phyloP scores from a whole-genome alignment of 805 yeast species.

The Danielia reshetovae region DNA sequence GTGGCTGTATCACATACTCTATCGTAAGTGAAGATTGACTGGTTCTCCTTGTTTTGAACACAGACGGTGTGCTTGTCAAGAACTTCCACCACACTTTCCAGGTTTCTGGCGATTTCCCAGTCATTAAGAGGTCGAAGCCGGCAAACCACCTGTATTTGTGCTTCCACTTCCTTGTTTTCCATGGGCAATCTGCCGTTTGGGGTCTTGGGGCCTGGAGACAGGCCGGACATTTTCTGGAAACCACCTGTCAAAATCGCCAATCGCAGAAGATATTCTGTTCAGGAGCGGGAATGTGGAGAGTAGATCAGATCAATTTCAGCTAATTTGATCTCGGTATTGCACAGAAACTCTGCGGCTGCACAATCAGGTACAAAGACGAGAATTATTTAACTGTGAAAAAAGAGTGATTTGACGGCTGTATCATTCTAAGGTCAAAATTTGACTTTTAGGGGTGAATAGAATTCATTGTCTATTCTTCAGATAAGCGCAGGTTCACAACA shows the following conservation, averaged over 20 bases:
- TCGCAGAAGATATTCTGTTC: no score
- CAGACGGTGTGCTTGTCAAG: slow-evolving; percentile 24
- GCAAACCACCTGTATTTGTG: slow-evolving; percentile 63
- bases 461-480: no score
- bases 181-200: background rate
- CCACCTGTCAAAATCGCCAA: background rate
- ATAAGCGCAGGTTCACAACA: no score
- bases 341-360: no score
- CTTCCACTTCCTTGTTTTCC: slow-evolving; percentile 2
- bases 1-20: slow-evolving; percentile 51
- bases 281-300: no score
- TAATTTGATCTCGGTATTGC: no score
- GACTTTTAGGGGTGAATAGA: no score
- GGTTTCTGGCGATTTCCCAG: slow-evolving; percentile 24
- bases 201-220: background rate
- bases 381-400: no score
- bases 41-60: slow-evolving; percentile 24
- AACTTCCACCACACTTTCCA: slow-evolving; percentile 12
- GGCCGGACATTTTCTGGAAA: background rate
- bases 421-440: no score
- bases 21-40: slow-evolving; percentile 56
- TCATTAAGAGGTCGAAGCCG: slow-evolving; percentile 61
- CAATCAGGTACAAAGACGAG: no score
- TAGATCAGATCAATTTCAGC: no score
- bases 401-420: no score